Evolutionary conservation across 331 rosid species (phyloP).

Genomic region (Pyracantha coccinea): DNA sequence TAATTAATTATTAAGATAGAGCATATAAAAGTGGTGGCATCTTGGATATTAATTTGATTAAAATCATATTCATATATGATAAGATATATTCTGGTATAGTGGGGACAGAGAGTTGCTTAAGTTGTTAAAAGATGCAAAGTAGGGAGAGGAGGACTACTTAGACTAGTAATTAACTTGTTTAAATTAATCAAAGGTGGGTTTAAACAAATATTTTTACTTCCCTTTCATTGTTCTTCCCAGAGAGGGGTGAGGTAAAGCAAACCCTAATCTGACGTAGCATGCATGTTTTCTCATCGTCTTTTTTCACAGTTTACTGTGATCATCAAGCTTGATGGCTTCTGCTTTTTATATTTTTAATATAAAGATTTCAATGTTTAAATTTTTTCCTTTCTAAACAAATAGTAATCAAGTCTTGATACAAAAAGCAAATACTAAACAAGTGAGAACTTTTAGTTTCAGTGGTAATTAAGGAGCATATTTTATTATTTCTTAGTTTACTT

Average conservation of each 20-base stretch:
- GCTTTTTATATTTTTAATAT: not conserved
- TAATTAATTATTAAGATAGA: not conserved
- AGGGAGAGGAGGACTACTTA: constrained; percentile 16
- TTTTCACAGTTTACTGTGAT: constrained; percentile 1
- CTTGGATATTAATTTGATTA: constrained; percentile 9
- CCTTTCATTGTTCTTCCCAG: constrained; percentile 16
- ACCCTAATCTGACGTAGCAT: not conserved
- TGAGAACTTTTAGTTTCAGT: not conserved
- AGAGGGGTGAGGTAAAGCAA: constrained; percentile 4
- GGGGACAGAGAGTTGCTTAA: constrained; percentile 37
- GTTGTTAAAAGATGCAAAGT: constrained; percentile 26
- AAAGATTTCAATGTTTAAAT: not conserved
- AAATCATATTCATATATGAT: not conserved
- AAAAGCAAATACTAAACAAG: not conserved
- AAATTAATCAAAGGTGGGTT: constrained; percentile 14
- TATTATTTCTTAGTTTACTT: no score
- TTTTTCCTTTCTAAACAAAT: not conserved
- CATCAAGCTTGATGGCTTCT: not conserved
- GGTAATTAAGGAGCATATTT: no score
- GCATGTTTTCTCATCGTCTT: not conserved
- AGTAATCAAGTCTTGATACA: not conserved
- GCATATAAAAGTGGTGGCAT: constrained; percentile 16
- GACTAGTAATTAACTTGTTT: not conserved
- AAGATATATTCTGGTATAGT: constrained; percentile 24
- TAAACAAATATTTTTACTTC: not conserved